Percentiles rank a stretch among this genome's conserved stretches.
Conservation (phyloP, 2,329 filamentous ascomycete genomes). For the Neocucurbitaria cava region DNA sequence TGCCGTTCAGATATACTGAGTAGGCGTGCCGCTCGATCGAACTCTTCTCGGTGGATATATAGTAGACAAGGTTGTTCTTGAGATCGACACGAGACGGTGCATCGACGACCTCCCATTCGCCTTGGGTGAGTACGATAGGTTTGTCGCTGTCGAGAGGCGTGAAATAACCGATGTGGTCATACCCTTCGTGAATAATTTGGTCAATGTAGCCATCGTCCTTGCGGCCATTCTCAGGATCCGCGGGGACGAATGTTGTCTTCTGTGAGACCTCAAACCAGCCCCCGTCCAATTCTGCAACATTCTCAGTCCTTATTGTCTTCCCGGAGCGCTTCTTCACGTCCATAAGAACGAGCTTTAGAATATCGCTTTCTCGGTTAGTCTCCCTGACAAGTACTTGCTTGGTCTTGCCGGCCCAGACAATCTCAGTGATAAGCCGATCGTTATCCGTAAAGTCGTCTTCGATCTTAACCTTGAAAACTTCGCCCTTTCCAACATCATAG, state of each 20-base stretch:
- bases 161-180: slow-evolving; percentile 93
- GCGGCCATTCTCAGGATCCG: slow-evolving; percentile 77
- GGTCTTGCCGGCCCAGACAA: slow-evolving; percentile 81
- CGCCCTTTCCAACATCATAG: slow-evolving; percentile 79
- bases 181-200: slow-evolving; percentile 82
- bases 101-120: slow-evolving; percentile 88
- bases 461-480: slow-evolving; percentile 81
- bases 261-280: slow-evolving; percentile 98
- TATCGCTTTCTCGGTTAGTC: slow-evolving; percentile 91
- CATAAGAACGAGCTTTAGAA: slow-evolving; percentile 86
- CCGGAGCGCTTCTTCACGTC: slow-evolving; percentile 77
- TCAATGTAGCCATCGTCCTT: slow-evolving; percentile 91
- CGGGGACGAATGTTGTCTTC: slow-evolving; percentile 83
- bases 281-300: slow-evolving; percentile 85
- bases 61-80: slow-evolving; percentile 87
- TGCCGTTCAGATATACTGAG: slow-evolving; percentile 83
- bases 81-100: slow-evolving; percentile 86
- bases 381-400: slow-evolving; percentile 85
- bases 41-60: slow-evolving; percentile 83
- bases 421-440: slow-evolving; percentile 88
- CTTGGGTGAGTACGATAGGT: slow-evolving; percentile 86
- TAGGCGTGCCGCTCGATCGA: slow-evolving; percentile 93
- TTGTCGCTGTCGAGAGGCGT: slow-evolving; percentile 81
- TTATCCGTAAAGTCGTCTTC: slow-evolving; percentile 79
- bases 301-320: slow-evolving; percentile 77